Evolutionary conservation across 805 yeast species (phyloP).

Genomic region (Candida argentea): DNA sequence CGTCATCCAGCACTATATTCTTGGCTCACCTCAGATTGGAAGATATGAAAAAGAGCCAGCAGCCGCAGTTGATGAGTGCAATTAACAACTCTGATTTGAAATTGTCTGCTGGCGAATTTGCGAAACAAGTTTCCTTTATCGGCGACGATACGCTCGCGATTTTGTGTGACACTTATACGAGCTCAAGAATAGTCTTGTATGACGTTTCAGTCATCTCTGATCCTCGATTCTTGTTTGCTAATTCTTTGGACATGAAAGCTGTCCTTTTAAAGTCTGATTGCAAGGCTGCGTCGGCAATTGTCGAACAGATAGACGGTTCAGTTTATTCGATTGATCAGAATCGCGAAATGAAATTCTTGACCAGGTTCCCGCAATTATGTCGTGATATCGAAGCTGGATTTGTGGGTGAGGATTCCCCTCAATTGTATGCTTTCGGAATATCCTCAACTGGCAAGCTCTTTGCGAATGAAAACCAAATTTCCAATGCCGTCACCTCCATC

Average conservation of each 20-base stretch:
- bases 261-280: constrained; percentile 47
- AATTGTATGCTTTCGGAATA: constrained; percentile 54
- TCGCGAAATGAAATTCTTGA: constrained; percentile 21
- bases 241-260: constrained; percentile 40
- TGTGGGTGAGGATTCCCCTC: constrained; percentile 10
- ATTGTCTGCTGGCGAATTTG: constrained; percentile 27
- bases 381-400: constrained; percentile 35
- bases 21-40: constrained; percentile 38
- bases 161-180: constrained; percentile 40
- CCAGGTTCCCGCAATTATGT: constrained; percentile 63
- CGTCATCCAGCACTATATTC: constrained; percentile 27
- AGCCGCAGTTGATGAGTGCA: constrained; percentile 31
- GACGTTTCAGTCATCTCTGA: constrained; percentile 33
- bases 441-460: constrained; percentile 67
- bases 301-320: constrained; percentile 56
- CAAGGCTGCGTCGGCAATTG: constrained; percentile 41
- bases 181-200: constrained; percentile 42
- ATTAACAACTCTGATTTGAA: constrained; percentile 26
- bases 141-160: constrained; percentile 46
- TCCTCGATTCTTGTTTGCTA: constrained; percentile 30
- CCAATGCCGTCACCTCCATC: constrained; percentile 75
- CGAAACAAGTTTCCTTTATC: constrained; percentile 58
- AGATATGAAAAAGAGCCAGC: constrained; percentile 36
- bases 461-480: constrained; percentile 47
- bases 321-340: constrained; percentile 32